Evolutionary conservation across 345 rosid species (phyloP), one percentile per base, ranked within the genome.

Genomic region (Eucalyptus cloeziana): DNA sequence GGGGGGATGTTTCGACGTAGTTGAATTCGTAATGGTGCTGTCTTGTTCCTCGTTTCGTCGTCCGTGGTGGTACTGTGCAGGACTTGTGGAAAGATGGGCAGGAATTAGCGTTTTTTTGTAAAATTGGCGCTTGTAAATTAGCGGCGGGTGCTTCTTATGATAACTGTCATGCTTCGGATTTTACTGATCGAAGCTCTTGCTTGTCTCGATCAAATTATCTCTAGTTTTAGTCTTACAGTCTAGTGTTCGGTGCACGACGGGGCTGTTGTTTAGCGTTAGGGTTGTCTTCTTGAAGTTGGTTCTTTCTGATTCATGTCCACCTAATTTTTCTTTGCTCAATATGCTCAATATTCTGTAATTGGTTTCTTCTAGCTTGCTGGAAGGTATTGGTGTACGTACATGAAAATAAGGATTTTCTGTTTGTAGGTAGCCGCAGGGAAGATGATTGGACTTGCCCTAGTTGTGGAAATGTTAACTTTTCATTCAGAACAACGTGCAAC

Each of bases 391-490:
- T 33, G 9, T 31, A 17, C 81, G 13, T 51, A 19, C 24, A 8
- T n/a, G 40, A 31, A n/a, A 51, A 86, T 33, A 21, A 45, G 21
- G 60, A 19, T 45, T 37, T 56, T 19, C n/a, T 83, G 52, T 30
- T 37, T 62, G 31, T 88, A 98, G 99, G 99, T 49, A 95, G 99
- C 86, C 97, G 99, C 7, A 96, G 99, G 93, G 99, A 98, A 89
- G 99, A 98, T 92, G 99, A 98, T 89, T 98, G 99, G 99, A 97
- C 99, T 50, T 98, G 99, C 85, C 99, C 99, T 8, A 98, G 99
- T 88, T 98, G 99, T 89, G 99, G 97, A 88, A 98, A 98, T 91
- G 99, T 96, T 89, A 98, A 98, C 86, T 98, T 98, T 91, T 97
- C 99, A 6, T 98, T 98, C 87, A 94, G 99, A 94, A 98, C 98